Evolutionary conservation across 768 basidiomycete species (phyloP), one percentile per base, ranked within the genome.

Genomic region (Leccinum disarticulatum): DNA sequence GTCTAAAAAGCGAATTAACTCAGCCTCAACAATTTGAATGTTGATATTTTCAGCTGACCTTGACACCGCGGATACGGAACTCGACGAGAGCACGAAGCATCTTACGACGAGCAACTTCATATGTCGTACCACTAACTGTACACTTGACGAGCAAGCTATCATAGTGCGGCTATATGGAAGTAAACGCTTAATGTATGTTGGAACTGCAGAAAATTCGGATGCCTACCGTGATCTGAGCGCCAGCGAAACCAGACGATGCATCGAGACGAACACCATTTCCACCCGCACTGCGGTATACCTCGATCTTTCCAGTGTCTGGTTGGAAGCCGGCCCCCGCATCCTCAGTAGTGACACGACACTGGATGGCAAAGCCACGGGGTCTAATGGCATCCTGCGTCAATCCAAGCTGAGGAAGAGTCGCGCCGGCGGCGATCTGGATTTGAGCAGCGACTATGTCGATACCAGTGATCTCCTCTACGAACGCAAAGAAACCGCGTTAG

Each of bases 71-170:
- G 67, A 99, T 98, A 68, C 97, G 91, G 88, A 98, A 99, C 74
- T 99, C 97, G 51, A 99, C 95, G n/a, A 99, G 85, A 35, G 97
- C 96, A 67, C 97, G 92, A 56, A 99, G 86, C 95, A 98, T 98
- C 83, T 99, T 99, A 65, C 97, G 84, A 60, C 97, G 89, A 38
- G 97, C 97, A 54, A 99, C 95, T 71, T 99, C 97, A 70, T 98
- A 99, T 1, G 96, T 98, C 3, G 97, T 95, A 53, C 97, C 97
- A 62, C 89, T 93, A 57, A 96, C 94, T 41, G 87, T 88, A 69
- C 93, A 94, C 77, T 99, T 99, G 68, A 99, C 97, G 52, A 99
- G 82, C 75, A 98, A 81, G 68, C 93, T 95, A 78, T 99, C 97
- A 72, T 99, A 99, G 76, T 98, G 95, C 57, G 96, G 96, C 92